Evolutionary conservation across 495 filamentous ascomycete genomes (phyloP).

Genomic region (Tricharina praecox): DNA sequence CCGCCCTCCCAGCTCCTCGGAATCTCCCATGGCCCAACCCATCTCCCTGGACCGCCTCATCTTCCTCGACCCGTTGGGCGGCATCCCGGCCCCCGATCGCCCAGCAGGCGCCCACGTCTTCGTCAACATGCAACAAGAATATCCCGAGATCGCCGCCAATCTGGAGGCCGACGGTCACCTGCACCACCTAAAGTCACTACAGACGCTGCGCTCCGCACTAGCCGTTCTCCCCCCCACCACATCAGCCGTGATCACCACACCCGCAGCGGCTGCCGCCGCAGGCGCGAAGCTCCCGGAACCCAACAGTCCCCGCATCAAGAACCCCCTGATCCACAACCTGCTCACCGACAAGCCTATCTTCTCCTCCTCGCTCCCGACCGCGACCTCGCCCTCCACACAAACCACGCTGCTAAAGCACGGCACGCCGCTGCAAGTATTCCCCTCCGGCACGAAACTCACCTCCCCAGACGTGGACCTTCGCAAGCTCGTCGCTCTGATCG

Average conservation of each 20-base stretch:
- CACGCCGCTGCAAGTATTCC: conserved; percentile 67
- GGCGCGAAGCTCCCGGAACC: conserved; percentile 37
- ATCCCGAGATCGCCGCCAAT: conserved; percentile 43
- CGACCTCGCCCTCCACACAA: conserved; percentile 32
- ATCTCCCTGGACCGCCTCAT: conserved; percentile 60
- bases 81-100: conserved; percentile 56
- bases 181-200: conserved; percentile 54
- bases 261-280: conserved; percentile 58
- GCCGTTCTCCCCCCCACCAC: conserved; percentile 68
- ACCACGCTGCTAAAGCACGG: conserved; percentile 82
- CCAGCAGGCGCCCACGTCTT: conserved; percentile 66
- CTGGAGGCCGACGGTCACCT: conserved; percentile 27
- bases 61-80: conserved; percentile 72
- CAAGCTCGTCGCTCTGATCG: conserved; percentile 69
- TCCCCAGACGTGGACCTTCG: conserved; percentile 64
- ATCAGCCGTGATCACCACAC: conserved; percentile 75
- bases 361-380: conserved; percentile 69
- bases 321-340: conserved; percentile 90
- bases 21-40: neutral
- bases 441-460: conserved; percentile 47
- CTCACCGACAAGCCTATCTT: conserved; percentile 86
- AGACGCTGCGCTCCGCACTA: conserved; percentile 47
- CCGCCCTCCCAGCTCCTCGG: conserved; percentile 25
- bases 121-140: conserved; percentile 90
- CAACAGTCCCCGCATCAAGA: conserved; percentile 58